Evolutionary conservation across 2,329 filamentous ascomycete species (phyloP).

Genomic region (Pestalotiopsis sp.): DNA sequence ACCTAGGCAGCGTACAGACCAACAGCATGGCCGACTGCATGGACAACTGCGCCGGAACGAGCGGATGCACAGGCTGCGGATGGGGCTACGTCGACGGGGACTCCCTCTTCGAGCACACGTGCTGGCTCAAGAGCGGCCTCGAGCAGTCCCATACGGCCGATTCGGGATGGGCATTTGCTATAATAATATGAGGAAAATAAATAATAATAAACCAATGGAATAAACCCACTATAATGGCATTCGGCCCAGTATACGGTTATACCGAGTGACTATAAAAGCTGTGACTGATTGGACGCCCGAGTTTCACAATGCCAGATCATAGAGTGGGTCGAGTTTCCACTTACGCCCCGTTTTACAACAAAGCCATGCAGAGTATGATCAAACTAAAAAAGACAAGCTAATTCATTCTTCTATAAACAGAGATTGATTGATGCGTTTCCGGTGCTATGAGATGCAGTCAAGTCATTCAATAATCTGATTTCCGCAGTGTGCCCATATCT

Average conservation of each 20-base stretch:
- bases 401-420: neutral
- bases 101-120: conserved; percentile 39
- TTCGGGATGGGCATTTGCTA: conserved; percentile 45
- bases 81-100: conserved; percentile 49
- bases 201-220: conserved; percentile 15
- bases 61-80: conserved; percentile 43
- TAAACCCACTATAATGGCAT: neutral
- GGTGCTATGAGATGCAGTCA: conserved; percentile 2
- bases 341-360: neutral
- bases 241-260: neutral
- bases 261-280: neutral
- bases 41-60: conserved; percentile 42
- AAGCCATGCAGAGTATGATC: no score
- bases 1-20: conserved; percentile 37
- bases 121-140: conserved; percentile 46
- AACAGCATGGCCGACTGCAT: conserved; percentile 46
- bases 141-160: conserved; percentile 32
- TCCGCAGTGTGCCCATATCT: neutral
- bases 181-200: conserved; percentile 30
- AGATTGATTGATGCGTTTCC: neutral
- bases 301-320: neutral
- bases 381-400: no score
- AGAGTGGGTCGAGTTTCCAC: neutral
- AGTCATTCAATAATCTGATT: neutral
- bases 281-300: neutral